Percentiles rank a stretch among this genome's conserved stretches.
phyloP scores from a whole-genome alignment of 2,329 filamentous ascomycete species.

The Graphium sp. region DNA sequence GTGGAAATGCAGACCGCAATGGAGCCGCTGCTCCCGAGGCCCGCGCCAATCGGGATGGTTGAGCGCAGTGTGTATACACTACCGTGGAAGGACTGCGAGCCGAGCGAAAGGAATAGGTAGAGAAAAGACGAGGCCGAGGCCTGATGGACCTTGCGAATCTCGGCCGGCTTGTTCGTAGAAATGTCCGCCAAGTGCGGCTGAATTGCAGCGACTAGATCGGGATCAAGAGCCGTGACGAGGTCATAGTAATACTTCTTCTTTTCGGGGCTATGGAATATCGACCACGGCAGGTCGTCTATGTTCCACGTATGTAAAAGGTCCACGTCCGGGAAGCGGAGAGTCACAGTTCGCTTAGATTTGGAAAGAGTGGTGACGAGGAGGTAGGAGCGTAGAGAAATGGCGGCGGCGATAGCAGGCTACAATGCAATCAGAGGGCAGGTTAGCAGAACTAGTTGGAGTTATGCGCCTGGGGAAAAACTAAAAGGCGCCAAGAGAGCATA shows the following conservation, averaged over 20 bases:
- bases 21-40: constrained; percentile 85
- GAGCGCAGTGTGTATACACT: constrained; percentile 84
- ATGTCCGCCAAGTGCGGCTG: constrained; percentile 62
- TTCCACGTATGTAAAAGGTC: constrained; percentile 83
- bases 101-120: constrained; percentile 82
- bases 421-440: constrained; percentile 2
- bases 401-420: constrained; percentile 79
- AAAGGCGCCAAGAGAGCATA: no score
- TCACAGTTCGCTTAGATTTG: constrained; percentile 78
- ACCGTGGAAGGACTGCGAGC: constrained; percentile 59
- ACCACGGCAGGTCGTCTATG: constrained; percentile 83
- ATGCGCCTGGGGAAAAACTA: background rate
- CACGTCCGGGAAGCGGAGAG: constrained; percentile 81
- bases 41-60: constrained; percentile 83
- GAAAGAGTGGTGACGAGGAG: constrained; percentile 88
- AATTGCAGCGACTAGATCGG: constrained; percentile 64
- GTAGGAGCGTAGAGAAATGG: constrained; percentile 89
- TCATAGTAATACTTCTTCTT: constrained; percentile 97
- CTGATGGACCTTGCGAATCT: constrained; percentile 69
- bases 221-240: constrained; percentile 67
- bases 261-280: constrained; percentile 55
- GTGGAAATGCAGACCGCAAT: constrained; percentile 79
- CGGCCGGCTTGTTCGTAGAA: constrained; percentile 47
- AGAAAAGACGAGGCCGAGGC: constrained; percentile 73
- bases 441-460: constrained; percentile 1